These are phyloP conservation scores for Colletotrichum lindemuthianum DNA, from an alignment of 2,329 filamentous ascomycete genomes.

Conservation along the genomic window DNA sequence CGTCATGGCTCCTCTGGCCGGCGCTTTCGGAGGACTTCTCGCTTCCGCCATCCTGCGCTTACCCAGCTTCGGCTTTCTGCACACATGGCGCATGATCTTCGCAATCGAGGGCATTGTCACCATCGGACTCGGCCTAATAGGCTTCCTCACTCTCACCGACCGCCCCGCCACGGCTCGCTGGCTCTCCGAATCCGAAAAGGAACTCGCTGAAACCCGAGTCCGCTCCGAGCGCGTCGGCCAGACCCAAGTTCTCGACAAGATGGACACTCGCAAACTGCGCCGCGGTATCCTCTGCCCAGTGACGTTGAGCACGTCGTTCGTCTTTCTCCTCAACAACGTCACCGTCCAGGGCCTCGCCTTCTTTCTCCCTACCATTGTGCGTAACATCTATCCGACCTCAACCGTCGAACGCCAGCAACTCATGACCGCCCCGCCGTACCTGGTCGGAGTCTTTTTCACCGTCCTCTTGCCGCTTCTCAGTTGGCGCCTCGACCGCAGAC, in stretches of 20 bases:
- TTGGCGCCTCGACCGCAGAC: slow-evolving; percentile 64
- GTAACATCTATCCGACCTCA: slow-evolving; percentile 68
- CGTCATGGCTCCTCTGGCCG: slow-evolving; percentile 72
- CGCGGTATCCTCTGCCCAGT: slow-evolving; percentile 69
- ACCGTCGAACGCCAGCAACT: slow-evolving; percentile 71
- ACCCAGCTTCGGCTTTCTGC: slow-evolving; percentile 63
- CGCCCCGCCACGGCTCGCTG: slow-evolving; percentile 73
- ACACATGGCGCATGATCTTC: slow-evolving; percentile 76
- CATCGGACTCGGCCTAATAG: slow-evolving; percentile 60
- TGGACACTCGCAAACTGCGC: slow-evolving; percentile 66
- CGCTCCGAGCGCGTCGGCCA: slow-evolving; percentile 66
- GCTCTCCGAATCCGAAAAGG: slow-evolving; percentile 71
- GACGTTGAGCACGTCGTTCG: slow-evolving; percentile 62
- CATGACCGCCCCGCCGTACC: slow-evolving; percentile 72
- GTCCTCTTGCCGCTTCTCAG: slow-evolving; percentile 66
- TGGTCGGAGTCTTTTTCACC: slow-evolving; percentile 70
- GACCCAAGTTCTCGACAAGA: slow-evolving; percentile 69
- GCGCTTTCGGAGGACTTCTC: slow-evolving; percentile 74
- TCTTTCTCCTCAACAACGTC: slow-evolving; percentile 73
- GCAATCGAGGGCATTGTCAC: slow-evolving; percentile 75
- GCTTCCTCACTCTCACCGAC: slow-evolving; percentile 72
- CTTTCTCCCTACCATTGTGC: slow-evolving; percentile 73
- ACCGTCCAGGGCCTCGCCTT: slow-evolving; percentile 74
- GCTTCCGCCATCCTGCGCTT: slow-evolving; percentile 70
- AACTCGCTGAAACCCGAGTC: slow-evolving; percentile 69